Evolutionary conservation across 2,329 filamentous ascomycete genomes (phyloP).

Genomic region (Canariomyces notabilis): DNA sequence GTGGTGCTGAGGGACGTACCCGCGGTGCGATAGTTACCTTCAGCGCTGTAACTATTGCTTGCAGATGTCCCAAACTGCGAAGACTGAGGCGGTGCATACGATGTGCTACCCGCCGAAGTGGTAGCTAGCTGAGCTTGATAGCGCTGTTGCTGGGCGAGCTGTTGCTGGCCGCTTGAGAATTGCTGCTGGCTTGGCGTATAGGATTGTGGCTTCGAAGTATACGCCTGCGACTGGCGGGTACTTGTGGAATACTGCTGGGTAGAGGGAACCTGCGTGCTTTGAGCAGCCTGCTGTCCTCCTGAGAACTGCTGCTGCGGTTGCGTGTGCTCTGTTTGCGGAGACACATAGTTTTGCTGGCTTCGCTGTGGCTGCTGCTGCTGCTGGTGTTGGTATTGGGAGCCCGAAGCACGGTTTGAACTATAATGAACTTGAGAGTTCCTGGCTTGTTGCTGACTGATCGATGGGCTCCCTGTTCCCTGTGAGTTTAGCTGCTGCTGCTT

Average conservation of each 20-base stretch:
- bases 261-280: conserved; percentile 10
- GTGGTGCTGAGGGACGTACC: conserved; percentile 17
- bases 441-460: conserved; percentile 20
- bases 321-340: conserved; percentile 20
- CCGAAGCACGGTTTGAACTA: conserved; percentile 17
- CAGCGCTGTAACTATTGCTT: conserved; percentile 20
- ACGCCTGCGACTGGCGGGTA: conserved; percentile 19
- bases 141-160: conserved; percentile 24
- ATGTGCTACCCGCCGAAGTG: conserved; percentile 18
- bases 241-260: conserved; percentile 20
- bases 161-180: conserved; percentile 21
- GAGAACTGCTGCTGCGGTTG: conserved; percentile 23
- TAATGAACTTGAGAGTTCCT: conserved; percentile 19
- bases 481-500: conserved; percentile 18
- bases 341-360: conserved; percentile 14
- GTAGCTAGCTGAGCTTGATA: conserved; percentile 26
- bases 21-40: conserved; percentile 25
- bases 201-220: conserved; percentile 19
- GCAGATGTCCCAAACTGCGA: conserved; percentile 25
- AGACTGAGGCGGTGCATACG: conserved; percentile 26
- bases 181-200: conserved; percentile 22
- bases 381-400: conserved; percentile 20
- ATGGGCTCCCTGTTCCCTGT: conserved; percentile 21
- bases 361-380: conserved; percentile 16
- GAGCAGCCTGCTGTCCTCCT: conserved; percentile 15